Evolutionary conservation across 148 eudicot species (phyloP).

Genomic region (Camellia granthamiana): DNA sequence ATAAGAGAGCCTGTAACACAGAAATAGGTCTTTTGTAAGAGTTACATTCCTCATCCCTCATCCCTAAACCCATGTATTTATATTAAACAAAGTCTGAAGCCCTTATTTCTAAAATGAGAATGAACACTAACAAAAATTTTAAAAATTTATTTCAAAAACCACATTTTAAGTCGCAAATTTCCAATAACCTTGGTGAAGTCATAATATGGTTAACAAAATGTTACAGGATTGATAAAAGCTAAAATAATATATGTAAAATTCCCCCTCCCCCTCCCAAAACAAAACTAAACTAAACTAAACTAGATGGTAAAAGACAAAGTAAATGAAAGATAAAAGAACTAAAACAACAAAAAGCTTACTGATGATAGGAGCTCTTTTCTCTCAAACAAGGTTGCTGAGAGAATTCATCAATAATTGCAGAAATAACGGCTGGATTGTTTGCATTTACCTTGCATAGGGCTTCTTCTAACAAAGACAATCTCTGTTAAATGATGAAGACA

Average conservation of each 20-base stretch:
- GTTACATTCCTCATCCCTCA: no score
- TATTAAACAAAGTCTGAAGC: no score
- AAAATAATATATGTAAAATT: background rate
- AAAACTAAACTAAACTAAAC: no score
- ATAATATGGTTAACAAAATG: no score
- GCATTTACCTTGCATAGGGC: slow-evolving; percentile 48
- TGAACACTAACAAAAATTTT: no score
- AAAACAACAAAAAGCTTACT: slow-evolving; percentile 32
- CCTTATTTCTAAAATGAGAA: no score
- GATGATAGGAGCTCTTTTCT: slow-evolving; percentile 55
- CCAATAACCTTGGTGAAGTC: background rate
- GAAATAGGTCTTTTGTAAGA: no score
- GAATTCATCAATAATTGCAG: slow-evolving; percentile 45
- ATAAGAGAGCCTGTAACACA: no score
- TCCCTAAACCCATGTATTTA: no score
- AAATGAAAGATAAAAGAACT: background rate
- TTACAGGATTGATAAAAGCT: no score
- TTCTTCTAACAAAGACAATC: slow-evolving; percentile 53
- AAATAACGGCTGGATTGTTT: slow-evolving; percentile 38
- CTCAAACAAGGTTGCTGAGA: slow-evolving; percentile 59
- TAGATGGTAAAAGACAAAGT: background rate
- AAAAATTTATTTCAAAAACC: no score
- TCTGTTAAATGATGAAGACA: slow-evolving; percentile 35
- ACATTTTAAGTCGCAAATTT: background rate
- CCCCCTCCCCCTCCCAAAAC: background rate